A percentile compares a stretch with the other conserved stretches of the same genome.
Evolutionary conservation across 768 basidiomycete species (phyloP).

Genomic region (Psilocybe cyanescens): DNA sequence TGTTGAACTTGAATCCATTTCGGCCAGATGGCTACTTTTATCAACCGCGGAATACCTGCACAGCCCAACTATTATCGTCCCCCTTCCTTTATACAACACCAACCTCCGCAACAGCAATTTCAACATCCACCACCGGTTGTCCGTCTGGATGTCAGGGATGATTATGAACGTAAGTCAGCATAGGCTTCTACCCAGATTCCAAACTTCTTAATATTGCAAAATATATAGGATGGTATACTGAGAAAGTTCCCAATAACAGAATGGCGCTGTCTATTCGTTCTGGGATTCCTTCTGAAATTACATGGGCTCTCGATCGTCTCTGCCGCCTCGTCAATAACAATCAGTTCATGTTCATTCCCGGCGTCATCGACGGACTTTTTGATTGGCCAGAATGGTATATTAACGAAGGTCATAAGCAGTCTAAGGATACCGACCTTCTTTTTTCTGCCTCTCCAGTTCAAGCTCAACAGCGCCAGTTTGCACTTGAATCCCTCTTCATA

Average conservation of each 20-base stretch:
- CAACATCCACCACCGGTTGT: constrained; percentile 22
- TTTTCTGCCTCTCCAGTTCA: constrained; percentile 60
- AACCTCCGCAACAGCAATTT: background rate
- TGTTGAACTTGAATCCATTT: constrained; percentile 3
- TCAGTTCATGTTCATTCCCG: constrained; percentile 78
- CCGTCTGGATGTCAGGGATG: constrained; percentile 61
- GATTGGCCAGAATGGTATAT: constrained; percentile 90
- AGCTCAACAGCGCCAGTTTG: constrained; percentile 66
- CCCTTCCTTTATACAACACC: constrained; percentile 25
- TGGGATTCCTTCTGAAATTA: constrained; percentile 79
- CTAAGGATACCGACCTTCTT: constrained; percentile 44
- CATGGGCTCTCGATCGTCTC: constrained; percentile 89
- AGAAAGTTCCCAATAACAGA: constrained; percentile 76
- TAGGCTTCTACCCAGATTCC: constrained; percentile 4
- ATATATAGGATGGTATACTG: constrained; percentile 81
- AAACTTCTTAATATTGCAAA: constrained; percentile 13
- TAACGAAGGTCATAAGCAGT: constrained; percentile 55
- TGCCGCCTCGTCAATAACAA: constrained; percentile 82
- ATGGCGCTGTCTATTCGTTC: constrained; percentile 91
- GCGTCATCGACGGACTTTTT: constrained; percentile 81
- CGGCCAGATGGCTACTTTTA: constrained; percentile 25
- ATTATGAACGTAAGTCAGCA: constrained; percentile 69
- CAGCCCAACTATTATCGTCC: constrained; percentile 27
- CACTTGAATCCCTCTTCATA: constrained; percentile 84
- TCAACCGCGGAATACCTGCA: constrained; percentile 22